Base-by-base conservation (phyloP, 2,329 filamentous ascomycete genomes). In the Cercospora zeina region DNA sequence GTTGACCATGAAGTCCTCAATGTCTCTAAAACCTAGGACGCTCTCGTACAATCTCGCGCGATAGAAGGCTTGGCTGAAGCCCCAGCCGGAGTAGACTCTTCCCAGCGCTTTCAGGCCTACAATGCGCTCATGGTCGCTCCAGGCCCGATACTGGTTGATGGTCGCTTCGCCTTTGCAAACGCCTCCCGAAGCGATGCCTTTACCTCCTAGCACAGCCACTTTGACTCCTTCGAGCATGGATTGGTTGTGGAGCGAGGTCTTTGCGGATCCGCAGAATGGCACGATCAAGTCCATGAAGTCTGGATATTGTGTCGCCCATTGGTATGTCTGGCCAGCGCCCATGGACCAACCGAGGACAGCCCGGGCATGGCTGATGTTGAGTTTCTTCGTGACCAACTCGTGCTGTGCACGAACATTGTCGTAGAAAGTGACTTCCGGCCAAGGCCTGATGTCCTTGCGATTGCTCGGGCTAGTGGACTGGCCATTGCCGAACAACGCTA, bases 61-160 rank as follows among this genome's bases (percentile, higher is more conserved):
- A 70, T 93, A 93, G 70, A 93, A 93, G 0, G 88, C 82, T 70
- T 93, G 89, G 56, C 86, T 89, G 69, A 93, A 89, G 0, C 90
- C 90, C 89, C 85, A 95, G 0, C 89, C 90, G 1, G 90, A 89
- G 74, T 95, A 95, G 0, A 87, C 89, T 5, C 74, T 65, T 1
- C 71, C 72, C 6, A 93, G 83, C 0, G 90, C 89, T 70, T 88
- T 91, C 42, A 93, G 71, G 0, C 85, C 87, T 19, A 79, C 76
- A 14, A 79, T 77, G 53, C 73, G 82, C 65, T 88, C 82, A 55
- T 83, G 79, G 0, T 76, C 74, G 2, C 56, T 64, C 71, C 71
- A 73, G 6, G 57, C 54, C n/a, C 65, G 61, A 53, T 69, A 69
- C 31, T 63, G 62, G 14, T 62, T 61, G 7, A 65, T 73, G 73